phyloP scores from a whole-genome alignment of 2,329 filamentous ascomycete genomes.

The Chaetomium sp. region DNA sequence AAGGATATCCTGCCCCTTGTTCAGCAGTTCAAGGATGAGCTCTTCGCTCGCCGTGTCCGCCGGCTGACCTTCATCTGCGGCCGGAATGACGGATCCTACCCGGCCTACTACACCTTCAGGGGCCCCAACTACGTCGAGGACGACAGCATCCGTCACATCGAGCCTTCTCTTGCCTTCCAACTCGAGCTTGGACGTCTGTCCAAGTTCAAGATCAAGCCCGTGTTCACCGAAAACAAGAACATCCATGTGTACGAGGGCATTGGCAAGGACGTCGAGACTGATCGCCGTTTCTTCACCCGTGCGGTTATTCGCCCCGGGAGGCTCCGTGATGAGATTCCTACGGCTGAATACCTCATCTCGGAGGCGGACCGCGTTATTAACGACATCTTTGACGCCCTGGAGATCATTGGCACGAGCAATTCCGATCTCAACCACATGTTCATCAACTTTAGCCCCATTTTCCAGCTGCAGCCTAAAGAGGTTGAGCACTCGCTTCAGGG shows the following conservation, averaged over 20 bases:
- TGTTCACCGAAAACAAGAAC: constrained; percentile 98
- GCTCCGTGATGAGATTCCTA: constrained; percentile 93
- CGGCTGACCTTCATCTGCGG: constrained; percentile 95
- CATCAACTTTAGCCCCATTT: constrained; percentile 97
- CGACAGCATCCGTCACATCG: constrained; percentile 90
- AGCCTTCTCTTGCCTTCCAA: constrained; percentile 96
- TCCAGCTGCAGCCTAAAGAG: constrained; percentile 82
- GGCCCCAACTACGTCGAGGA: constrained; percentile 86
- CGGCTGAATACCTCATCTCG: constrained; percentile 96
- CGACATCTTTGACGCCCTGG: constrained; percentile 92
- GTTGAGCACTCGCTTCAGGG: constrained; percentile 89
- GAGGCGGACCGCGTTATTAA: constrained; percentile 96
- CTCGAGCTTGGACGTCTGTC: constrained; percentile 88
- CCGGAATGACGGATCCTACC: constrained; percentile 87
- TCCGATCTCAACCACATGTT: constrained; percentile 99
- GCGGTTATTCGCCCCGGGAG: constrained; percentile 91
- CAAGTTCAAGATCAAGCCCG: constrained; percentile 97
- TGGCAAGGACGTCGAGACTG: constrained; percentile 88
- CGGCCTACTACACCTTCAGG: constrained; percentile 97
- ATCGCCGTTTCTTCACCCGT: constrained; percentile 98
- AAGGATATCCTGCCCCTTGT: constrained; percentile 69
- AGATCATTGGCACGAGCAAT: constrained; percentile 99
- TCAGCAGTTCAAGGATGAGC: constrained; percentile 73
- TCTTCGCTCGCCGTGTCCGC: constrained; percentile 73
- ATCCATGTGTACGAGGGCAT: constrained; percentile 98